Percentiles rank a stretch among this genome's conserved stretches.
Evolutionary conservation across 1,284 basidiomycete species (phyloP).

Genomic region (Puccinia triticina): DNA sequence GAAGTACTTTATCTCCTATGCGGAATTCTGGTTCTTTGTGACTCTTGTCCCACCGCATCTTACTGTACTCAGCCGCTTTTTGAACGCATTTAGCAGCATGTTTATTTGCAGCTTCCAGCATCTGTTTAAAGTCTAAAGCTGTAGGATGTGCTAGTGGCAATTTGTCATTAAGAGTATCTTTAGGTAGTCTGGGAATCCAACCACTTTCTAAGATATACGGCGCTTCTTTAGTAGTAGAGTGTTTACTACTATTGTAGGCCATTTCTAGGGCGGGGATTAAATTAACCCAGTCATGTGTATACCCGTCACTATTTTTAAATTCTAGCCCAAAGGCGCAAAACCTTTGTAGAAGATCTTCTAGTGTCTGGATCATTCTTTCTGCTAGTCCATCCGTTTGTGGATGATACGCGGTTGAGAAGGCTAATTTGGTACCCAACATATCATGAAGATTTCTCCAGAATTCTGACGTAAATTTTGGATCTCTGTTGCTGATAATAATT

Average conservation of each 20-base stretch:
- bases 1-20: not conserved
- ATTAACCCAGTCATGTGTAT: slow-evolving; percentile 35
- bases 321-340: slow-evolving; percentile 23
- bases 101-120: not conserved
- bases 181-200: not conserved
- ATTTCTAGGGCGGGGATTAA: slow-evolving; percentile 21
- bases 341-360: slow-evolving; percentile 56
- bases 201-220: slow-evolving; percentile 16
- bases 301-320: slow-evolving; percentile 25
- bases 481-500: slow-evolving; percentile 63
- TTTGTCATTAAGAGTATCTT: slow-evolving; percentile 11
- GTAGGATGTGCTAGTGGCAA: not conserved
- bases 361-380: slow-evolving; percentile 54
- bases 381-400: slow-evolving; percentile 60
- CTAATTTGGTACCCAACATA: slow-evolving; percentile 60
- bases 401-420: slow-evolving; percentile 64
- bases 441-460: slow-evolving; percentile 63
- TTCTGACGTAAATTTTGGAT: slow-evolving; percentile 62
- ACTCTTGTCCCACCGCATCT: not conserved
- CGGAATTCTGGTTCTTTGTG: not conserved
- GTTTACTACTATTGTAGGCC: slow-evolving; percentile 26
- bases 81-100: not conserved
- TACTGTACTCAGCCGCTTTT: not conserved
- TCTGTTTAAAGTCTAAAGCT: not conserved
- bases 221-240: not conserved